Conservation (phyloP, 208 protist genomes). For the Leptomonas pyrrhocoris region DNA sequence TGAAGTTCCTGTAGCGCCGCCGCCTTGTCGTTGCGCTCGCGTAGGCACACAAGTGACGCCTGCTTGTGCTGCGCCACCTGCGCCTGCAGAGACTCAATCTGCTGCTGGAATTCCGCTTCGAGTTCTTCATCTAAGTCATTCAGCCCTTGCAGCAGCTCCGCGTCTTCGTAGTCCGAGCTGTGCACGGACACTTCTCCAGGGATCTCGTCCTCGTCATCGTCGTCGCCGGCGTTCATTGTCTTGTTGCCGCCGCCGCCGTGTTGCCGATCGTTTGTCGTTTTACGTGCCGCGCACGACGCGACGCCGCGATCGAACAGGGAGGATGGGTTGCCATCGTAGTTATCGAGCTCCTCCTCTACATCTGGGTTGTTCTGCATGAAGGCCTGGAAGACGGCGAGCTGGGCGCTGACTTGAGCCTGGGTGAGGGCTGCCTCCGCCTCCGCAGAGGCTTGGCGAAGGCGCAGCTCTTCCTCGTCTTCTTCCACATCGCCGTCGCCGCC, state of each 20-base stretch:
- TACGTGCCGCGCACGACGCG: background rate
- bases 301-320: slow-evolving; percentile 8
- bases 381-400: slow-evolving; percentile 29
- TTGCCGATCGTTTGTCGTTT: background rate
- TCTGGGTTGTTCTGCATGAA: slow-evolving; percentile 23
- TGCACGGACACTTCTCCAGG: slow-evolving; percentile 42
- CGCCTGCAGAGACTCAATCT: slow-evolving; percentile 26
- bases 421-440: slow-evolving; percentile 18
- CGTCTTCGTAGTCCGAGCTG: slow-evolving; percentile 44
- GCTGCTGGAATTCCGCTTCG: slow-evolving; percentile 36
- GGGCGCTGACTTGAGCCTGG: slow-evolving; percentile 22
- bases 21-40: slow-evolving; percentile 32
- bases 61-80: slow-evolving; percentile 31
- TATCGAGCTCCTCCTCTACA: slow-evolving; percentile 18
- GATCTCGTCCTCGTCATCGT: slow-evolving; percentile 28
- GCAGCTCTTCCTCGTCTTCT: slow-evolving; percentile 8
- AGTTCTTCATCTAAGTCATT: slow-evolving; percentile 46
- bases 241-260: background rate
- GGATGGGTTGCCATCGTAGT: background rate
- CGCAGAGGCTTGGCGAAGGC: slow-evolving; percentile 8
- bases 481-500: background rate
- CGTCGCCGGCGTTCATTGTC: background rate
- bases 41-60: slow-evolving; percentile 18
- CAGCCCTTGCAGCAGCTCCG: slow-evolving; percentile 43
- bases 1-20: slow-evolving; percentile 32